Base-by-base conservation (phyloP, 1,139 yeast species). In the Candida sp. region DNA sequence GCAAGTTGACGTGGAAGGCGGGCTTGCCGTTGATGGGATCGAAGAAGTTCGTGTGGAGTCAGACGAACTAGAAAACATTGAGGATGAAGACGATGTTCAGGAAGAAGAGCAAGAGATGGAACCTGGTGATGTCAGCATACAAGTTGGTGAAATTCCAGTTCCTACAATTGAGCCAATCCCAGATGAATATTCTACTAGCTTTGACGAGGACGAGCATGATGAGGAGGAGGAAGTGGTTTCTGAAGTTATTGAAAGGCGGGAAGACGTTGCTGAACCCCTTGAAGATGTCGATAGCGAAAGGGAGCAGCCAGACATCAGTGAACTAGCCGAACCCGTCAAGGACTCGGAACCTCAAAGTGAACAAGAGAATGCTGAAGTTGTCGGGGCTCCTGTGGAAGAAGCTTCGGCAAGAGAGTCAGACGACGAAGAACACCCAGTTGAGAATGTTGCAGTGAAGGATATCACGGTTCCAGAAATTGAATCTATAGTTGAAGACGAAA, bases 311-410 rank as follows among this genome's bases (percentile, higher is more conserved):
- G 17, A 28, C 31, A 28, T 28, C 9, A 28, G 31, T 28, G 31
- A 8, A 28, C 8, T 28, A 6, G 31, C 9, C 7, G 31, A 28
- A 28, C 31, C 7, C 7, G 31, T 28, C 31, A 28, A 28, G 7
- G 31, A 28, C 7, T 28, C 9, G 31, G 31, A 28, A 8, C 7
- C 9, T 28, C 39, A 35, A 35, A 27, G 11, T 7, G 6, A n/a
- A 23, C 28, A 25, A 17, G 28, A 22, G 17, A 23, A 9, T 5
- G n/a, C 22, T 3, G 46, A 47, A 7, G 78, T 77, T 50, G 68
- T 75, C 3, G 78, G 77, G 69, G 52, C 46, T 1, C 31, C 48
- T 9, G 78, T 76, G 49, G 68, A 75, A 3, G 78, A 77, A 8
- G 66, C 48, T 9, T 78, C 76, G 49, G 68, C 75, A 3, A 78